Conservation (phyloP, 2,329 filamentous ascomycete genomes). For the Colletotrichum truncatum region DNA sequence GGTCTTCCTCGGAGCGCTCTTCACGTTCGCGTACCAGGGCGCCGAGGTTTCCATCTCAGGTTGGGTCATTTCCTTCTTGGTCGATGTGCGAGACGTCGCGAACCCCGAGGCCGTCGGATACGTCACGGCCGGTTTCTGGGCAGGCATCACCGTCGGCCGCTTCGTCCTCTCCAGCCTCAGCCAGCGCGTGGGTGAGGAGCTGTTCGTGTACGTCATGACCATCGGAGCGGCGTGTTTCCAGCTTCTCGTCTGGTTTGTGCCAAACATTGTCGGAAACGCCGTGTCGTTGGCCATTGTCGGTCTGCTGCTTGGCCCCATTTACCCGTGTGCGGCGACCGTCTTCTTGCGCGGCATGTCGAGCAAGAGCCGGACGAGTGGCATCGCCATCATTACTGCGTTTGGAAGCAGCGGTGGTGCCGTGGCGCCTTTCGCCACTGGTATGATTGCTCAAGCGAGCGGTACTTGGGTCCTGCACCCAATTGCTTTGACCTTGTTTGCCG, state of each 20-base stretch:
- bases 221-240: constrained; percentile 73
- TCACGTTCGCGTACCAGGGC: constrained; percentile 89
- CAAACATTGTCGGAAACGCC: constrained; percentile 78
- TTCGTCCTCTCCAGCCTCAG: constrained; percentile 77
- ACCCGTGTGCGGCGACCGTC: constrained; percentile 75
- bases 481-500: constrained; percentile 69
- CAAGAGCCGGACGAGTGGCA: constrained; percentile 68
- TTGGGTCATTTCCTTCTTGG: constrained; percentile 88
- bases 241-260: constrained; percentile 81
- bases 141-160: constrained; percentile 78
- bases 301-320: constrained; percentile 80
- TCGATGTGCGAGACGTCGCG: constrained; percentile 72
- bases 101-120: constrained; percentile 78
- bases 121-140: constrained; percentile 78
- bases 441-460: constrained; percentile 68
- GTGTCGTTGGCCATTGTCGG: constrained; percentile 78
- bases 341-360: constrained; percentile 70
- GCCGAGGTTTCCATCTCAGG: constrained; percentile 87
- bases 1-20: constrained; percentile 79
- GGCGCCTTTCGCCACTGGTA: constrained; percentile 72
- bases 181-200: constrained; percentile 74
- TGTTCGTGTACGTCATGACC: constrained; percentile 71
- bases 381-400: constrained; percentile 76
- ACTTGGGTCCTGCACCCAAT: constrained; percentile 75
- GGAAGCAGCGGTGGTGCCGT: constrained; percentile 75